These are phyloP conservation scores for Senna siamea DNA, from an alignment of 306 rosid genomes.

Conservation along the genomic window DNA sequence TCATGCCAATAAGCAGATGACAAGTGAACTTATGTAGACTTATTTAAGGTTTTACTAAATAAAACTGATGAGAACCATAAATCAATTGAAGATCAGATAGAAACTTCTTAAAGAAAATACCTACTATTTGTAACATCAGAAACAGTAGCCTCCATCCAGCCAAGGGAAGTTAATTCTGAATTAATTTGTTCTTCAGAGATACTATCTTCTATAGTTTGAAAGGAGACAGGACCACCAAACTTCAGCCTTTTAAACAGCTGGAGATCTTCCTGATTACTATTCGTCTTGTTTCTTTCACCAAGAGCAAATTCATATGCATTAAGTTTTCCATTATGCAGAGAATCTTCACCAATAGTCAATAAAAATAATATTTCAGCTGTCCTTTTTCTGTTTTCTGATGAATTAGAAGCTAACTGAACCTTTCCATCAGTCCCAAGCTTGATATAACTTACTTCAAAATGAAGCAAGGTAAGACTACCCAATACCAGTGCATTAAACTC, in stretches of 20 bases:
- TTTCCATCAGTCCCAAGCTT: conserved; percentile 51
- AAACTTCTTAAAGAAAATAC: conserved; percentile 48
- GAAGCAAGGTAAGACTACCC: conserved; percentile 73
- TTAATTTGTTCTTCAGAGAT: conserved; percentile 42
- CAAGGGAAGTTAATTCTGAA: conserved; percentile 72
- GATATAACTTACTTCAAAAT: conserved; percentile 59
- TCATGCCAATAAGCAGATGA: too few relatives aligned
- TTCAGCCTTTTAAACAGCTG: conserved; percentile 57
- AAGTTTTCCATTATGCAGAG: conserved; percentile 48
- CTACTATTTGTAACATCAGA: conserved; percentile 78
- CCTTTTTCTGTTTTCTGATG: conserved; percentile 50
- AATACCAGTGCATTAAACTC: conserved; percentile 66
- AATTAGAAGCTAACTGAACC: conserved; percentile 45
- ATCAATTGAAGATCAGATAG: conserved; percentile 12
- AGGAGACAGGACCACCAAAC: conserved; percentile 64
- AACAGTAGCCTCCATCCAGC: conserved; percentile 73
- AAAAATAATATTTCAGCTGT: conserved; percentile 58
- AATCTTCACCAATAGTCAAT: conserved; percentile 59
- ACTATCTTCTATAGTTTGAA: conserved; percentile 59
- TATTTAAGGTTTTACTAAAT: conserved; percentile 9
- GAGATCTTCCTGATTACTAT: conserved; percentile 44
- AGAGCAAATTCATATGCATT: conserved; percentile 62
- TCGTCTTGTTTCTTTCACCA: conserved; percentile 50
- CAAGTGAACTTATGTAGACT: background rate
- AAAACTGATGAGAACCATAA: conserved; percentile 13